phyloP scores from a whole-genome alignment of 371 early-diverging fungal species.

The Fennellomyces sp. region DNA sequence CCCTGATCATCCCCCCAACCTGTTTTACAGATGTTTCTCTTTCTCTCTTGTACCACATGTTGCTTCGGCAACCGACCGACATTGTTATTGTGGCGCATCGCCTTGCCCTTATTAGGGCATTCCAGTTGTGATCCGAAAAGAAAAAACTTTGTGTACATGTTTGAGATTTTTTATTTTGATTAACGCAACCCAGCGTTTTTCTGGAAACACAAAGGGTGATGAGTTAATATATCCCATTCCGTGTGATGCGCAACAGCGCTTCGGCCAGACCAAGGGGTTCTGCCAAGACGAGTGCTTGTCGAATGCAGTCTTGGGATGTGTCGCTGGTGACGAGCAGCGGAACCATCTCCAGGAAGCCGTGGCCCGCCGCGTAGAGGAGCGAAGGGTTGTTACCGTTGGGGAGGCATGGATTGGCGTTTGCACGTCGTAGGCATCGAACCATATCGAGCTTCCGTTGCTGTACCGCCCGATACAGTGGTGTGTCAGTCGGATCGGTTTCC shows the following conservation, averaged over 20 bases:
- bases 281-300: constrained; percentile 7
- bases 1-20: neutral
- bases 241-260: neutral
- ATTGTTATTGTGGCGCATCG: constrained; percentile 9
- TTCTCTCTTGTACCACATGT: constrained; percentile 7
- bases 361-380: constrained; percentile 44
- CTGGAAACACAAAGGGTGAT: neutral
- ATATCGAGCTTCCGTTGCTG: constrained; percentile 52
- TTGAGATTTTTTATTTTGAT: constrained; percentile 1
- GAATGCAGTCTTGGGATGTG: constrained; percentile 29
- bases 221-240: neutral
- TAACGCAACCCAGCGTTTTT: neutral
- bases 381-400: constrained; percentile 32
- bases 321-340: constrained; percentile 28
- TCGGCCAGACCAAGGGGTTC: constrained; percentile 6
- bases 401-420: constrained; percentile 28
- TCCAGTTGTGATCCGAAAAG: constrained; percentile 8
- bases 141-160: constrained; percentile 2
- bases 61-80: constrained; percentile 10
- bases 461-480: constrained; percentile 34
- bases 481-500: constrained; percentile 11
- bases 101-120: neutral
- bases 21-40: no score
- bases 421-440: constrained; percentile 29
- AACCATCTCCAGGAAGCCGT: constrained; percentile 47